A percentile compares a stretch with the other conserved stretches of the same genome.
These are phyloP conservation scores for Myxozyma monticola DNA, from an alignment of 805 yeast species.

Conservation along the genomic window DNA sequence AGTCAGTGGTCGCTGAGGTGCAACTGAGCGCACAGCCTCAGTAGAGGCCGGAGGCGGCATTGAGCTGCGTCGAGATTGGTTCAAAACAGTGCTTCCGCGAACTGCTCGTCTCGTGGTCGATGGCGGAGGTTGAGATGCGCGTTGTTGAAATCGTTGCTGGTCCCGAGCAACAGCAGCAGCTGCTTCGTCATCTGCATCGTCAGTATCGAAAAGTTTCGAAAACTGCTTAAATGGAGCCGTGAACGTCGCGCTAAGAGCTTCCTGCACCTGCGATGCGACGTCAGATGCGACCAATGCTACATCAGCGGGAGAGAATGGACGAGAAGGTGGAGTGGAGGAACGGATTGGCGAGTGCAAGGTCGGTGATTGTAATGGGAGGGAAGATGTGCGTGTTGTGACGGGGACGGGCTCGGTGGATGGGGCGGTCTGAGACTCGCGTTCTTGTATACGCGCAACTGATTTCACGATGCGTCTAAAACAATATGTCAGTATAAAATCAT, in stretches of 20 bases:
- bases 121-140: slow-evolving; percentile 13
- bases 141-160: no score
- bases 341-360: not conserved
- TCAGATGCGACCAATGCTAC: slow-evolving; percentile 21
- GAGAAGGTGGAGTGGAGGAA: slow-evolving; percentile 16
- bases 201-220: slow-evolving; percentile 41
- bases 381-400: no score
- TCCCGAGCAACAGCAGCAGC: not conserved
- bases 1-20: not conserved
- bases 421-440: no score
- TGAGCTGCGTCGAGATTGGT: slow-evolving; percentile 3
- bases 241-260: slow-evolving; percentile 39
- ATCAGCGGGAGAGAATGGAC: slow-evolving; percentile 23
- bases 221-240: slow-evolving; percentile 50
- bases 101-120: not conserved
- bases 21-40: not conserved
- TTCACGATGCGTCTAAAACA: slow-evolving; percentile 36
- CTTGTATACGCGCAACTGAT: slow-evolving; percentile 47
- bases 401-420: slow-evolving; percentile 20
- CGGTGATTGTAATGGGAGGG: not conserved
- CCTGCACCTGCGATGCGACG: slow-evolving; percentile 30
- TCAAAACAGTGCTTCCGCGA: not conserved
- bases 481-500: not conserved
- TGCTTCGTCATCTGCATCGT: slow-evolving; percentile 24
- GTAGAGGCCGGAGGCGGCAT: not conserved